These are phyloP conservation scores for Pythium angustatum DNA, from an alignment of 352 stramenopile species.

Conservation along the genomic window DNA sequence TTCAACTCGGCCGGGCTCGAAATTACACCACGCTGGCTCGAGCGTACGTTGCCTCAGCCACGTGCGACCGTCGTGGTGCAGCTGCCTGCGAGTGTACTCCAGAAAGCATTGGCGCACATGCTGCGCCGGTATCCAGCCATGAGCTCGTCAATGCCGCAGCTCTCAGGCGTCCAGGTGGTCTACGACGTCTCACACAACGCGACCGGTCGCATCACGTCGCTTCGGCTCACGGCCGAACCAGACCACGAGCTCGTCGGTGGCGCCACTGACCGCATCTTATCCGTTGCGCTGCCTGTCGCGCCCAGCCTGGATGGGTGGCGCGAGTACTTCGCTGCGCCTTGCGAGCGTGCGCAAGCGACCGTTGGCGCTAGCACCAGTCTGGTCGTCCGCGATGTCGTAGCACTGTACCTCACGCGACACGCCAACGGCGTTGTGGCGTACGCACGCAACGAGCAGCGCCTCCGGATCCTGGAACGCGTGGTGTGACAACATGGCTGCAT, in stretches of 20 bases:
- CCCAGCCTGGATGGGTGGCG: slow-evolving; percentile 20
- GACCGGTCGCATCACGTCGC: slow-evolving; percentile 35
- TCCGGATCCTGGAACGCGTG: not conserved
- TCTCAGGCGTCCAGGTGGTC: slow-evolving; percentile 53
- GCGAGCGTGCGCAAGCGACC: slow-evolving; percentile 4
- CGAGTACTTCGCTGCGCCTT: slow-evolving; percentile 10
- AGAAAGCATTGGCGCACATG: slow-evolving; percentile 60
- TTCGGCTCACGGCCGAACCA: slow-evolving; percentile 27
- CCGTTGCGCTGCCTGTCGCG: slow-evolving; percentile 21
- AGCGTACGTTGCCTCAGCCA: slow-evolving; percentile 67
- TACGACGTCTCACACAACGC: slow-evolving; percentile 32
- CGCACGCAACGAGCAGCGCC: slow-evolving; percentile 11
- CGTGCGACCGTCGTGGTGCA: slow-evolving; percentile 55
- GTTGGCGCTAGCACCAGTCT: too few species aligned
- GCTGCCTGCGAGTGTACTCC: slow-evolving; percentile 47
- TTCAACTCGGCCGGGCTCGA: slow-evolving; percentile 49
- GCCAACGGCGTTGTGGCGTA: not conserved
- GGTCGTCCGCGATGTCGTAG: slow-evolving; percentile 27
- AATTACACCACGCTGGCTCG: slow-evolving; percentile 64
- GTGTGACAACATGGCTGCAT: not conserved
- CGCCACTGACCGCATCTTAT: not conserved
- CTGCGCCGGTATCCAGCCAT: slow-evolving; percentile 56
- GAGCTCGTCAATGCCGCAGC: slow-evolving; percentile 74
- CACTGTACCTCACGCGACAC: slow-evolving; percentile 20
- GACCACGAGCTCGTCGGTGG: slow-evolving; percentile 12